Conservation (phyloP, 352 stramenopile genomes). For the Phytophthora cajani region DNA sequence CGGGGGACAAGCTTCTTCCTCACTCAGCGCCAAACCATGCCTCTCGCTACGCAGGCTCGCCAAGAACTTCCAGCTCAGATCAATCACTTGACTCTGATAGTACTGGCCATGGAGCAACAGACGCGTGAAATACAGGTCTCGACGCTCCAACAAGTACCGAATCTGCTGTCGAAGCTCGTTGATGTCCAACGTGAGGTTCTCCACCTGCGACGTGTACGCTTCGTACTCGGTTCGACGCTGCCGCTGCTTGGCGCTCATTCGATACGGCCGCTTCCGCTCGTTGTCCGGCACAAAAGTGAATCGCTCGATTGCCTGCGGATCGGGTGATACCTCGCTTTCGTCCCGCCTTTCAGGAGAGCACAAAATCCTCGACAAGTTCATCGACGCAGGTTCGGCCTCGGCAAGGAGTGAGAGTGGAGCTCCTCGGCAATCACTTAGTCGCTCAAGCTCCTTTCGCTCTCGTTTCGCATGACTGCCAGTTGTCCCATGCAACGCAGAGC, state of each 20-base stretch:
- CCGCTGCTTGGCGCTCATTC: no score
- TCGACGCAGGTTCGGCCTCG: not conserved
- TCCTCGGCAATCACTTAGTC: no score
- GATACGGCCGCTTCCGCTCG: no score
- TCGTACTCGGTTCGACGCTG: no score
- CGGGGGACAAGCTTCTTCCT: not conserved
- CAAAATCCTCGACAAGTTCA: not conserved
- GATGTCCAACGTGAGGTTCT: not conserved
- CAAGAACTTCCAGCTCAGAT: not conserved
- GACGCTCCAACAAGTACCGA: not conserved
- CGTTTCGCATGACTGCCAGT: not conserved
- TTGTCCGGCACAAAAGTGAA: not conserved
- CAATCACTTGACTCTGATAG: not conserved
- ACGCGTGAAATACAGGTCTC: not conserved
- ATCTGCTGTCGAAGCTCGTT: not conserved
- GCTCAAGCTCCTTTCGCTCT: not conserved
- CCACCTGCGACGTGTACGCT: no score
- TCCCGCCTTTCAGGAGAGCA: not conserved
- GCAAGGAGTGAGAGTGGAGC: not conserved
- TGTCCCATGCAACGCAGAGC: not conserved
- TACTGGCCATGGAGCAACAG: not conserved
- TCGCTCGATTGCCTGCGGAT: not conserved
- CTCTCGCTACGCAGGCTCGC: not conserved
- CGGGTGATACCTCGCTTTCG: not conserved
- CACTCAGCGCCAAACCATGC: not conserved